A percentile compares a stretch with the other conserved stretches of the same genome.
Conservation (phyloP, 345 rosid species). For the Leavenworthia alabamica region DNA sequence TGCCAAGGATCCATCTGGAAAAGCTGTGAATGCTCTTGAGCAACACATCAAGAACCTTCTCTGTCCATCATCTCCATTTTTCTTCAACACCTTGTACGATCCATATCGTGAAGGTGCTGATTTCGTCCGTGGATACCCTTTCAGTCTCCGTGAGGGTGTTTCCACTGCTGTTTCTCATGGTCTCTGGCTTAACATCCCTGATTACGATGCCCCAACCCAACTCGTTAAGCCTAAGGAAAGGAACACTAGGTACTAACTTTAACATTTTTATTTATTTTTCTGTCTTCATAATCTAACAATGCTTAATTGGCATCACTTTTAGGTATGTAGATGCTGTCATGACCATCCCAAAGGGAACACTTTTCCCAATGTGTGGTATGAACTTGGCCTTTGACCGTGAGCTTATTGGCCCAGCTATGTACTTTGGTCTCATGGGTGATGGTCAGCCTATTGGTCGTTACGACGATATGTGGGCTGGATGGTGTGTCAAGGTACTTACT, state of each 20-base stretch:
- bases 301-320: not conserved
- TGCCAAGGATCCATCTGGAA: constrained; percentile 81
- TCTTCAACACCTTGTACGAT: constrained; percentile 87
- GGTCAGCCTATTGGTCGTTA: constrained; percentile 42
- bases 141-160: constrained; percentile 89
- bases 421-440: constrained; percentile 44
- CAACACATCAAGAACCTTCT: constrained; percentile 85
- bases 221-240: constrained; percentile 90
- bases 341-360: constrained; percentile 94
- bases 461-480: constrained; percentile 35
- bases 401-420: constrained; percentile 43
- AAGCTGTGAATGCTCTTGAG: constrained; percentile 78
- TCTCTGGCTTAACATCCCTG: constrained; percentile 94
- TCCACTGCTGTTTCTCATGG: constrained; percentile 85
- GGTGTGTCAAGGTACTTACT: constrained; percentile 33
- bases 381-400: constrained; percentile 85
- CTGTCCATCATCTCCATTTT: constrained; percentile 67
- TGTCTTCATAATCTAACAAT: not conserved
- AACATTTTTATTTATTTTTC: not conserved
- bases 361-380: constrained; percentile 99
- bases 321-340: constrained; percentile 87
- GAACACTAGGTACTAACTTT: constrained; percentile 53
- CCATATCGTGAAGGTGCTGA: constrained; percentile 83
- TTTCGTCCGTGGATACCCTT: constrained; percentile 90
- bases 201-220: constrained; percentile 91